A percentile compares a stretch with the other conserved stretches of the same genome.
phyloP scores from a whole-genome alignment of 2,329 filamentous ascomycete species.

The Pyrenochaeta sp. region DNA sequence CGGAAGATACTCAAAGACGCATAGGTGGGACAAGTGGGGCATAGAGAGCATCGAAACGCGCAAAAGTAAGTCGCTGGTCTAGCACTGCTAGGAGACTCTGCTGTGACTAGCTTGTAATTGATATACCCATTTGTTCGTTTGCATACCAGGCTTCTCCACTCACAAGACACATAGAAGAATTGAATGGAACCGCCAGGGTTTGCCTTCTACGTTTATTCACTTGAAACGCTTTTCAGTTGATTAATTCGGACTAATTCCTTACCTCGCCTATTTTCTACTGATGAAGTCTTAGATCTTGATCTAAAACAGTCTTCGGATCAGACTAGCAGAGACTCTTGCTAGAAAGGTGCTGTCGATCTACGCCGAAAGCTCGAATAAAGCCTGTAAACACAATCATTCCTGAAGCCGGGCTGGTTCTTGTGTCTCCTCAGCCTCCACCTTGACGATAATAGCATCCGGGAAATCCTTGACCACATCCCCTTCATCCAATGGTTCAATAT shows the following conservation, averaged over 20 bases:
- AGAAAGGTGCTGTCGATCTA: no score
- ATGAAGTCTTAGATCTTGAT: no score
- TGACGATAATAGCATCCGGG: background rate
- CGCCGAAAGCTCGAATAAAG: no score
- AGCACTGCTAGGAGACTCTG: background rate
- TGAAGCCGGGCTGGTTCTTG: no score
- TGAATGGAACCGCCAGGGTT: no score
- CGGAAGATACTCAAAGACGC: slow-evolving; percentile 43
- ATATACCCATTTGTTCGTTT: background rate
- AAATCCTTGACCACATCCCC: background rate
- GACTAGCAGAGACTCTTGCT: no score
- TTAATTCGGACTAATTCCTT: no score
- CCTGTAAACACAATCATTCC: no score
- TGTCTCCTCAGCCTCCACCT: background rate
- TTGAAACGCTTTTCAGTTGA: no score
- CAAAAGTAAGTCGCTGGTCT: background rate
- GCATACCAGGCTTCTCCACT: background rate
- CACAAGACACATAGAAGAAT: background rate
- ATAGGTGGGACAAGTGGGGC: background rate
- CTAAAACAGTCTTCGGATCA: no score
- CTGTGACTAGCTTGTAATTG: background rate
- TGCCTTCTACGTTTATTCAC: no score
- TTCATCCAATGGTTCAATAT: background rate
- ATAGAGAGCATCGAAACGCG: background rate
- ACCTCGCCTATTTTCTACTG: no score